Evolutionary conservation across 768 basidiomycete genomes (phyloP), one percentile per base, ranked within the genome.

Genomic region (Termitomyces bulborhizus): DNA sequence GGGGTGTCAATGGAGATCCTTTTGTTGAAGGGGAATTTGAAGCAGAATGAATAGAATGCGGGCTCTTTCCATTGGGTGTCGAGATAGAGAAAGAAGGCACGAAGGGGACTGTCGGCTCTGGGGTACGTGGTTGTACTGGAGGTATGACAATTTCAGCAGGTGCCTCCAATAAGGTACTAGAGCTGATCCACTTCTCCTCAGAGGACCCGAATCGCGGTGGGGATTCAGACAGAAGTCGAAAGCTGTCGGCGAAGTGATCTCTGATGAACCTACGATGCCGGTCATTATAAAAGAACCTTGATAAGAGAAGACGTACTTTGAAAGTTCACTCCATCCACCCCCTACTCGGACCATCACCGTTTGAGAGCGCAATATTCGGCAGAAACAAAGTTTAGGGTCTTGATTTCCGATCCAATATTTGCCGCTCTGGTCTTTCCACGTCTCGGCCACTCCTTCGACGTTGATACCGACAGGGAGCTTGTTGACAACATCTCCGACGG

Each of bases 291-390:
- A 12, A 26, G 6, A 13, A 40, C 39, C 5, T 29, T 15, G 12
- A 43, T 18, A 27, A 13, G 27, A 27, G 9, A 36, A 53, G 26
- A 76, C 86, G 45, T 67, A 95, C 93, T 85, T 93, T 18, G 91
- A 92, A 51, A 98, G 71, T 68, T 96, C 93, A 53, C 83, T 75
- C 94, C 94, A 98, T 16, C 95, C 95, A 36, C 95, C 95, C 27
- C 94, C 94, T 13, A 97, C 92, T 56, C 94, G 83, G 43, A 98
- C 94, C 94, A 97, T 97, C 59, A 96, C 93, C 0, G 90, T 93
- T 63, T 93, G 89, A 1, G 89, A 93, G 11, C 93, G 84, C 27
- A 96, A 72, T 45, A 96, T 96, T 27, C 94, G 82, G 68, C 93
- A 93, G 68, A 93, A 96, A 68, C 92, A 95, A 32, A 96, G 74